A percentile compares a stretch with the other conserved stretches of the same genome.
Conservation (phyloP, 2,329 filamentous ascomycete species). For the Aspergillus tamarii region DNA sequence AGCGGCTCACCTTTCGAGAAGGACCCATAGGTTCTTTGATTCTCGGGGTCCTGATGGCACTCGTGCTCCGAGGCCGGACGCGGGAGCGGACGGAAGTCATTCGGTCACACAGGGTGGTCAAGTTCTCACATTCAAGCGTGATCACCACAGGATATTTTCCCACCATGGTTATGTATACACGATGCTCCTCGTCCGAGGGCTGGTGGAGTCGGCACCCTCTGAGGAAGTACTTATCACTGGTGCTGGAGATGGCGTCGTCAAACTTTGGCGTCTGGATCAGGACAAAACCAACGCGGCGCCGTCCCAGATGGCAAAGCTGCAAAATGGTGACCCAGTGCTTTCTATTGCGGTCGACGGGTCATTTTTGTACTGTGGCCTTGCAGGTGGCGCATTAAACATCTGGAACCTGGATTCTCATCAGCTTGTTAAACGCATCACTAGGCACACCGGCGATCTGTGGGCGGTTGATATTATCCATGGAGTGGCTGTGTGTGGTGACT, state of each 20-base stretch:
- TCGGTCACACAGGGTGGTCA: conserved; percentile 61
- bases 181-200: conserved; percentile 81
- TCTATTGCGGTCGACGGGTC: conserved; percentile 86
- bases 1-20: conserved; percentile 71
- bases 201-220: conserved; percentile 66
- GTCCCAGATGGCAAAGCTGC: conserved; percentile 68
- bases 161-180: conserved; percentile 96
- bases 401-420: conserved; percentile 97
- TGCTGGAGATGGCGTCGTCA: conserved; percentile 90
- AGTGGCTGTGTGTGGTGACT: conserved; percentile 83
- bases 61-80: conserved; percentile 72
- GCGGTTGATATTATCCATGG: conserved; percentile 84
- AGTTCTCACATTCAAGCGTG: conserved; percentile 77
- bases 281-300: conserved; percentile 62
- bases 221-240: conserved; percentile 85
- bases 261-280: conserved; percentile 80
- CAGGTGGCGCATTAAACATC: conserved; percentile 85
- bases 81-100: conserved; percentile 55
- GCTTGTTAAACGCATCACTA: conserved; percentile 81
- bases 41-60: conserved; percentile 82
- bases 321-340: conserved; percentile 68
- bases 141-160: conserved; percentile 83
- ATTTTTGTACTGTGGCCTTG: conserved; percentile 88
- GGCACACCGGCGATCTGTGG: conserved; percentile 80
- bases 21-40: conserved; percentile 90